Conservation (phyloP, 163 green algal genomes). For the Prototheca wickerhamii region DNA sequence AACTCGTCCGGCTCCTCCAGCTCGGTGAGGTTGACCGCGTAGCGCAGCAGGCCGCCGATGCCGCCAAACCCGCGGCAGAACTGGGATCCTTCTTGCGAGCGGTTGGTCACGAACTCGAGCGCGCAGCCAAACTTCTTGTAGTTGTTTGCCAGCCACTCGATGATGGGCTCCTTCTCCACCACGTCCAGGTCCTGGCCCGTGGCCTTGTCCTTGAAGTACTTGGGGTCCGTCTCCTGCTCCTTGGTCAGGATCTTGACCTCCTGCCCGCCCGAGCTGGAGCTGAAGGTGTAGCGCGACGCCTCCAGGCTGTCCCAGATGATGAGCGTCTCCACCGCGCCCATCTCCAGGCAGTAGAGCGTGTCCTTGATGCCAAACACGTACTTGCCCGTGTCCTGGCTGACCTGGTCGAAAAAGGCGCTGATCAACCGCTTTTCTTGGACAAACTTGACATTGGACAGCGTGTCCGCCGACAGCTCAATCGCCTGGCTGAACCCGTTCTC, state of each 20-base stretch:
- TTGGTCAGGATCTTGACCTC: conserved; percentile 82
- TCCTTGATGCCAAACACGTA: conserved; percentile 88
- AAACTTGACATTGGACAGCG: conserved; percentile 97
- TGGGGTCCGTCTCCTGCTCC: conserved; percentile 75
- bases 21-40: conserved; percentile 76
- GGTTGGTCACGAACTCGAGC: conserved; percentile 99
- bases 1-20: conserved; percentile 76
- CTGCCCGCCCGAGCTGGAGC: conserved; percentile 31
- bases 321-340: conserved; percentile 97
- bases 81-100: conserved; percentile 90
- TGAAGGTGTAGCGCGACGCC: conserved; percentile 66
- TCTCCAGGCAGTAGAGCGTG: conserved; percentile 91
- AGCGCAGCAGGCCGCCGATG: conserved; percentile 91
- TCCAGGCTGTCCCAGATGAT: conserved; percentile 97
- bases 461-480: conserved; percentile 95
- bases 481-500: conserved; percentile 99
- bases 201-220: conserved; percentile 88
- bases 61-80: conserved; percentile 97
- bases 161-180: conserved; percentile 79
- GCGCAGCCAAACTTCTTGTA: conserved; percentile 98
- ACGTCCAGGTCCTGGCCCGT: conserved; percentile 82
- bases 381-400: conserved; percentile 91
- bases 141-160: conserved; percentile 97
- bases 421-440: conserved; percentile 92
- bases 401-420: conserved; percentile 89